Conservation (phyloP, 1,284 basidiomycete genomes). For the Malassezia vespertilionis region DNA sequence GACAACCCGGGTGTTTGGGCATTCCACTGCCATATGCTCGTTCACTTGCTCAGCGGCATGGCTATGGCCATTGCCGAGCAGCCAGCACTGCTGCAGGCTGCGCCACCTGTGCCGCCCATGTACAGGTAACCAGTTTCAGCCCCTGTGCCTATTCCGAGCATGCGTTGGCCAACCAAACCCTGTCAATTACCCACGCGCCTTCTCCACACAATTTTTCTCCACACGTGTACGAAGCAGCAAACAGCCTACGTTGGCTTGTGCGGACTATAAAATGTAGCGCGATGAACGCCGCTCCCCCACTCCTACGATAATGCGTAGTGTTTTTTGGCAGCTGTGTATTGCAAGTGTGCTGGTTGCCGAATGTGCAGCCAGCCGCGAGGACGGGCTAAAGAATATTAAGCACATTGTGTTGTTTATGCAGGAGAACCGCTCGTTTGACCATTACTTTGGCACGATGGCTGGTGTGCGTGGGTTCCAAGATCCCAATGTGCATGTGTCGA, state of each 20-base stretch:
- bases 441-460: conserved; percentile 35
- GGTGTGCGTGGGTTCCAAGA: conserved; percentile 38
- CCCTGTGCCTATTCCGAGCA: too few species aligned
- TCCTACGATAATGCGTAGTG: too few species aligned
- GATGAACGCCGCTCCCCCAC: too few species aligned
- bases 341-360: too few species aligned
- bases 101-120: background rate
- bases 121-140: too few species aligned
- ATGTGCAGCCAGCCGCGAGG: background rate
- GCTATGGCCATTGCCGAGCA: conserved; percentile 22
- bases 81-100: conserved; percentile 6
- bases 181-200: too few species aligned
- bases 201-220: too few species aligned
- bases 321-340: too few species aligned
- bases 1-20: conserved; percentile 37
- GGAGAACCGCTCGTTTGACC: conserved; percentile 41
- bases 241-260: too few species aligned
- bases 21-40: conserved; percentile 26
- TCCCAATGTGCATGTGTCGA: conserved; percentile 31
- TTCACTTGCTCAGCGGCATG: conserved; percentile 22
- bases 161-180: too few species aligned
- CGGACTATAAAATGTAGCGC: too few species aligned
- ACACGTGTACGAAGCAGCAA: too few species aligned
- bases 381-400: conserved; percentile 14
- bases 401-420: conserved; percentile 36